Base-by-base conservation (phyloP, 108 stramenopile species). In the Cyclotella baltica region DNA sequence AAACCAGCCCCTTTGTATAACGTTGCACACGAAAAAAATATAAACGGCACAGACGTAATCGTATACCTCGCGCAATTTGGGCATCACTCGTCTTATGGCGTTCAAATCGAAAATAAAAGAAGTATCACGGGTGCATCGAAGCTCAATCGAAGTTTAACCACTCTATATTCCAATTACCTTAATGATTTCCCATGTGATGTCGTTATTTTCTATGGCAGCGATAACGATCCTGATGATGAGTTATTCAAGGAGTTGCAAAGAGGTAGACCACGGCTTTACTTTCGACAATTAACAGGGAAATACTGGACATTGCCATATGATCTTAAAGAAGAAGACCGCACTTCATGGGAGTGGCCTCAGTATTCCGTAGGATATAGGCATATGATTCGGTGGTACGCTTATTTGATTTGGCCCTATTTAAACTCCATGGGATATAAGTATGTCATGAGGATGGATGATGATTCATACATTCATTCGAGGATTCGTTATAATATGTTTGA, bases 381-480 rank as follows among this genome's bases (percentile, higher is more conserved):
- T 27, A 94, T 91, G 93, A 91, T 91, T 78, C 90, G 87, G 57
- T 94, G 83, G 80, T 94, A 78, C 78, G 88, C 88, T 0, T 82
- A 89, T 59, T 79, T 78, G 37, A 79, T 93, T 19, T 93, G 90
- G 89, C 48, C 75, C 2, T 89, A 81, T 47, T 80, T 91, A 34
- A 38, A 63, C 10, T 55, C 76, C 13, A 67, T 75, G 59, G 53
- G 72, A 13, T 93, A 93, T 48, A 73, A n/a, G n/a, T n/a, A n/a
- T n/a, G n/a, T 92, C 22, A 90, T 89, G 87, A 85, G 93, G 27
- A 81, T 94, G 64, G 93, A 94, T 58, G 93, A 94, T 57, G 93
- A 94, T 65, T 89, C 88, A 0, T 94, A 80, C 40, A 37, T 94
- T 28, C 84, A 88, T 47, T 89, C 91, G 3, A 69, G 73, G 16